phyloP scores from a whole-genome alignment of 2,329 filamentous ascomycete genomes.

The Penicillium sp. region DNA sequence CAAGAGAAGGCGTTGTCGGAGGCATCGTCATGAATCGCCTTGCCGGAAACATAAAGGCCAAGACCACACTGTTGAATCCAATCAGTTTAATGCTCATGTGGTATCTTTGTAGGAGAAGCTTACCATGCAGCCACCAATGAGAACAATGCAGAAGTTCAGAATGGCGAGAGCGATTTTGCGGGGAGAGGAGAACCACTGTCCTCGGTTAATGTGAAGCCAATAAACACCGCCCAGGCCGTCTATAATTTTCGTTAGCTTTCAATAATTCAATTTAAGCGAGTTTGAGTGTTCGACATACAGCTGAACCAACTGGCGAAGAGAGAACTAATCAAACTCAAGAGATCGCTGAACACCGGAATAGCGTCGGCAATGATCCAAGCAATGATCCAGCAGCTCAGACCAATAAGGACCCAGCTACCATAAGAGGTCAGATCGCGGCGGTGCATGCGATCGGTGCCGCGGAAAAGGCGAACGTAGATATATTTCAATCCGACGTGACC shows the following conservation, averaged over 20 bases:
- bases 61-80: constrained; percentile 19
- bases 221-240: constrained; percentile 49
- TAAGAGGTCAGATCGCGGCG: constrained; percentile 55
- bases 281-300: constrained; percentile 24
- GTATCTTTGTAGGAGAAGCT: not conserved
- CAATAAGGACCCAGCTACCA: constrained; percentile 64
- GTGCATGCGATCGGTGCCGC: constrained; percentile 58
- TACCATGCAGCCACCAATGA: constrained; percentile 35
- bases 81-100: not conserved
- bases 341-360: constrained; percentile 69
- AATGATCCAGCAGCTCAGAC: constrained; percentile 60
- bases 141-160: constrained; percentile 51
- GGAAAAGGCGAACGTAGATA: constrained; percentile 67
- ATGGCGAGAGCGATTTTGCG: constrained; percentile 51
- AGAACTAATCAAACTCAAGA: constrained; percentile 66
- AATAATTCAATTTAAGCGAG: not conserved
- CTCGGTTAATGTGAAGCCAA: constrained; percentile 55
- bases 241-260: not conserved
- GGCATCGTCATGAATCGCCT: constrained; percentile 27
- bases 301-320: constrained; percentile 70
- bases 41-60: constrained; percentile 32
- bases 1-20: constrained; percentile 45
- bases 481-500: constrained; percentile 69
- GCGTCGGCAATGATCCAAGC: constrained; percentile 71
- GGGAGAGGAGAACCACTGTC: constrained; percentile 44